A percentile compares a stretch with the other conserved stretches of the same genome.
These are phyloP conservation scores for Lumnitzera racemosa DNA, from an alignment of 345 rosid genomes.

Conservation along the genomic window DNA sequence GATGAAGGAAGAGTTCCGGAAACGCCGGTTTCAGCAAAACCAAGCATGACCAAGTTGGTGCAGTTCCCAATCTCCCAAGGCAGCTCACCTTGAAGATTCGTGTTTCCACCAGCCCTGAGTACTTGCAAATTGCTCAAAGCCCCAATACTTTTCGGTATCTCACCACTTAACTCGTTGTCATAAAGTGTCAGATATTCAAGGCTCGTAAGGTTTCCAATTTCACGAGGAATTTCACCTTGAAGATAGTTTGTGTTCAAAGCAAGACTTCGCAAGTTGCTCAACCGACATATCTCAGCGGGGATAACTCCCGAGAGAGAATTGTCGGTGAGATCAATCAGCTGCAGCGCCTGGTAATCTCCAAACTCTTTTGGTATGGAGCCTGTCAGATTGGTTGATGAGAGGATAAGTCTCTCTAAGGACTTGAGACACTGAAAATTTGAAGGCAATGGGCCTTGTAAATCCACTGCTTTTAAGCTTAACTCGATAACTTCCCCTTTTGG, in stretches of 20 bases:
- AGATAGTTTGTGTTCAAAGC: slow-evolving; percentile 15
- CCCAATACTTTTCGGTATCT: slow-evolving; percentile 17
- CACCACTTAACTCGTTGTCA: slow-evolving; percentile 13
- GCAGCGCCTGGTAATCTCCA: slow-evolving; percentile 11
- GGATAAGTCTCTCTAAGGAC: slow-evolving; percentile 15
- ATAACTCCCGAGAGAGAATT: slow-evolving; percentile 14
- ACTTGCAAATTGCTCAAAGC: slow-evolving; percentile 18
- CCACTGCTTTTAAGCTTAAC: slow-evolving; percentile 10
- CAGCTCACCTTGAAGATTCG: slow-evolving; percentile 32
- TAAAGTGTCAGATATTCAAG: slow-evolving; percentile 16
- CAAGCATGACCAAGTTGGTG: slow-evolving; percentile 32
- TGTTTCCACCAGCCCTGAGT: slow-evolving; percentile 41
- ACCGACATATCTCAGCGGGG: slow-evolving; percentile 10
- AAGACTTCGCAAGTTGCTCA: slow-evolving; percentile 12
- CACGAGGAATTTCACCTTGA: slow-evolving; percentile 12
- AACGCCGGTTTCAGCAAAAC: slow-evolving; percentile 41
- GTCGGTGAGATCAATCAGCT: slow-evolving; percentile 10
- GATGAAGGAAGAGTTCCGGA: slow-evolving; percentile 37
- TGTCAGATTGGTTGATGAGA: slow-evolving; percentile 14
- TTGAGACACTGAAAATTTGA: slow-evolving; percentile 11
- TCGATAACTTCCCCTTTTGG: slow-evolving; percentile 8
- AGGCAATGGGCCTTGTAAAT: slow-evolving; percentile 14
- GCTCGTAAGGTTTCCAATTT: slow-evolving; percentile 15
- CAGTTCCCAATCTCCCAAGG: slow-evolving; percentile 42
- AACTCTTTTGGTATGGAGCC: slow-evolving; percentile 15